Evolutionary conservation across 257 asterid genomes (phyloP).

Genomic region (Jasminum sambac): DNA sequence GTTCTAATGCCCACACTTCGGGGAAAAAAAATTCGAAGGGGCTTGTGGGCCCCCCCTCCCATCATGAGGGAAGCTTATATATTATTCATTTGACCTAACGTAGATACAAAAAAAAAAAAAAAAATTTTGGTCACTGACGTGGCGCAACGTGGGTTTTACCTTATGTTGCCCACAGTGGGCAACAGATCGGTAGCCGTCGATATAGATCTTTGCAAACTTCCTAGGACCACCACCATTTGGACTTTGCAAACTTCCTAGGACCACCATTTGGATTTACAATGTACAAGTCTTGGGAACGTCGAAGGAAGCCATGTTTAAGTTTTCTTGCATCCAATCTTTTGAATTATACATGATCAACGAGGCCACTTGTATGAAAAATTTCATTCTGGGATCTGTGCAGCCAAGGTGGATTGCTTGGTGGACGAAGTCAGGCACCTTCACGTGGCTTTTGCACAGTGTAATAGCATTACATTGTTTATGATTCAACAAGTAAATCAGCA

Average conservation of each 20-base stretch:
- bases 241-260: conserved; percentile 27
- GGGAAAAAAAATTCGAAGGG: too few species aligned
- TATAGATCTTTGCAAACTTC: conserved; percentile 16
- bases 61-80: too few species aligned
- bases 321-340: conserved; percentile 30
- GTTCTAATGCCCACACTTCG: too few species aligned
- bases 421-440: conserved; percentile 16
- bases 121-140: too few species aligned
- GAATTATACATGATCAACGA: conserved; percentile 25
- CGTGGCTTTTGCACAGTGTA: conserved; percentile 22
- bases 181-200: too few species aligned
- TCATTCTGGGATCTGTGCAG: conserved; percentile 1
- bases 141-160: too few species aligned
- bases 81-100: too few species aligned
- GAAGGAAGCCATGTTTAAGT: neutral
- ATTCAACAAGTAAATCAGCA: conserved; percentile 11
- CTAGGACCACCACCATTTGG: conserved; percentile 40
- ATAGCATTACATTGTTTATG: neutral
- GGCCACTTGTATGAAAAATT: conserved; percentile 3
- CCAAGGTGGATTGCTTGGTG: conserved; percentile 2
- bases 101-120: too few species aligned
- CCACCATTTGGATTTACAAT: conserved; percentile 39
- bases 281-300: neutral
- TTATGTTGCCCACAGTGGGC: too few species aligned
- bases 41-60: too few species aligned